phyloP scores from a whole-genome alignment of 2,329 filamentous ascomycete species.

The Neopestalotiopsis clavispora region DNA sequence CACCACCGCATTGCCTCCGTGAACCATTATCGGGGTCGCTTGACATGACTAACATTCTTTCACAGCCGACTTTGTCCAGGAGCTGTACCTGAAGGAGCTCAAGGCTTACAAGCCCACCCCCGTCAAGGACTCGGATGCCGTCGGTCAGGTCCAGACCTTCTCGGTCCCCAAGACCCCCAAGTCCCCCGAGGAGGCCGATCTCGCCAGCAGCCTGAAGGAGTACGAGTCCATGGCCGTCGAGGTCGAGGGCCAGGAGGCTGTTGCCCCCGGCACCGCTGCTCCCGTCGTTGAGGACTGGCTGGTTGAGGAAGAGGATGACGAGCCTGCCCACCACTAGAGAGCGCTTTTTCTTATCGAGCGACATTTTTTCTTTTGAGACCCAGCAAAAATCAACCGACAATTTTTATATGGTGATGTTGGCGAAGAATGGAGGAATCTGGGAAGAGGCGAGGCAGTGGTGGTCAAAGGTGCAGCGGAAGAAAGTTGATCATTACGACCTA shows the following conservation, averaged over 20 bases:
- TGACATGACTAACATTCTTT: not conserved
- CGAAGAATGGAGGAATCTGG: not conserved
- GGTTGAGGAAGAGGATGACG: constrained; percentile 74
- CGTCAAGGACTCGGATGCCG: constrained; percentile 84
- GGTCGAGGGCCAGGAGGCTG: constrained; percentile 82
- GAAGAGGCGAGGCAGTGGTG: not conserved
- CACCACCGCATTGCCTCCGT: not conserved
- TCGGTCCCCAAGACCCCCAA: constrained; percentile 76
- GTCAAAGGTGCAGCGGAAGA: constrained; percentile 7
- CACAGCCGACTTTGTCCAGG: constrained; percentile 94
- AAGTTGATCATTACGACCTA: not conserved
- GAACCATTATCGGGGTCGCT: constrained; percentile 1
- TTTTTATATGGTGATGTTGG: not conserved
- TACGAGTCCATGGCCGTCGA: constrained; percentile 96
- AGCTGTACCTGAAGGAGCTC: constrained; percentile 95
- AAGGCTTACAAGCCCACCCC: constrained; percentile 89
- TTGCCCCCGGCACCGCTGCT: constrained; percentile 61
- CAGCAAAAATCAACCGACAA: not conserved
- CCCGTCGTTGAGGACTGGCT: constrained; percentile 76
- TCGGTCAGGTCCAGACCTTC: constrained; percentile 93
- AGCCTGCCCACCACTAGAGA: constrained; percentile 57
- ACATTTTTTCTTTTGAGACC: too few species aligned
- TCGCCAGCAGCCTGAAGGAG: constrained; percentile 87
- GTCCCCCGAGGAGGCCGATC: constrained; percentile 92
- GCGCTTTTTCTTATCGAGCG: not conserved